Percentiles rank a stretch among this genome's conserved stretches.
phyloP scores from a whole-genome alignment of 306 rosid species.

The Prunus mira region DNA sequence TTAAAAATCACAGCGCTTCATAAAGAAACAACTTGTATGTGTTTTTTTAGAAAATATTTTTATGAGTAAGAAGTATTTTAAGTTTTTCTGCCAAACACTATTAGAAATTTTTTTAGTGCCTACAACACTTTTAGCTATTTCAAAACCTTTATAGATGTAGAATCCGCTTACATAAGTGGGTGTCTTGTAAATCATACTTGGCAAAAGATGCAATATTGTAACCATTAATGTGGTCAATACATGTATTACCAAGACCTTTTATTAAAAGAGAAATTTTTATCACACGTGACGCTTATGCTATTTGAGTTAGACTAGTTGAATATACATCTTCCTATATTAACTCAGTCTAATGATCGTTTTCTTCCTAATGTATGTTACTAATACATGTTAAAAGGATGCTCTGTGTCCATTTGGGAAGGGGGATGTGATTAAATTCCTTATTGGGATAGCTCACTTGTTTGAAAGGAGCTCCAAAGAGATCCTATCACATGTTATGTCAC shows the following conservation, averaged over 20 bases:
- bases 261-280: not conserved
- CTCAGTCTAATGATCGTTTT: not conserved
- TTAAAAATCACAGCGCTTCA: too few species aligned
- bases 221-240: not conserved
- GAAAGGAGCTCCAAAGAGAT: conserved; percentile 4
- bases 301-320: not conserved
- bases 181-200: not conserved
- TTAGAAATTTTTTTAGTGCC: too few species aligned
- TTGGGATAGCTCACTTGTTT: not conserved
- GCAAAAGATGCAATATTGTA: not conserved
- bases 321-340: not conserved
- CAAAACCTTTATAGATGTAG: not conserved
- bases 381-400: too few species aligned
- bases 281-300: not conserved
- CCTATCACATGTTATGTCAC: conserved; percentile 39
- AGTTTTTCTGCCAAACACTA: too few species aligned
- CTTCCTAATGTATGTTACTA: not conserved
- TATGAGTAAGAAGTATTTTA: too few species aligned
- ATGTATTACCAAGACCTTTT: too few species aligned
- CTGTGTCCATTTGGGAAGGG: not conserved
- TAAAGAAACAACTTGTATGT: too few species aligned
- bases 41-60: too few species aligned
- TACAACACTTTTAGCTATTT: too few species aligned
- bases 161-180: not conserved
- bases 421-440: not conserved